These are phyloP conservation scores for Hevea brasiliensis DNA, from an alignment of 345 rosid species.

Conservation along the genomic window DNA sequence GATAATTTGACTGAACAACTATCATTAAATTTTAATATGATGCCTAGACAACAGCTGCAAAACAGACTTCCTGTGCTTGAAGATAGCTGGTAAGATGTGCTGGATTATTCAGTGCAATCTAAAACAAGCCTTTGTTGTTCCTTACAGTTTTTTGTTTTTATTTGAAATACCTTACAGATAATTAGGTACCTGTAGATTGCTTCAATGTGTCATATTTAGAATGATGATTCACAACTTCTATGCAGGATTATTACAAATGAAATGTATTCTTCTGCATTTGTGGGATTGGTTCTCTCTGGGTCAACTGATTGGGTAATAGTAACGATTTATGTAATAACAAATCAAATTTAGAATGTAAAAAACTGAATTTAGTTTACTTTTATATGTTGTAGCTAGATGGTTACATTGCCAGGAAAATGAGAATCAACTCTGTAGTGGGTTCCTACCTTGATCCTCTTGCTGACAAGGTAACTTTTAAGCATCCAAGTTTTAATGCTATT, in stretches of 20 bases:
- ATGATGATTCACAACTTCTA: neutral
- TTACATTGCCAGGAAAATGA: conserved; percentile 87
- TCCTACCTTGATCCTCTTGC: conserved; percentile 98
- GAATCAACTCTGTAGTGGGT: conserved; percentile 85
- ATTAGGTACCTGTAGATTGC: no score
- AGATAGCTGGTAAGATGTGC: neutral
- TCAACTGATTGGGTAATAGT: conserved; percentile 81
- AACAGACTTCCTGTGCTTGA: neutral
- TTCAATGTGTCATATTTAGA: neutral
- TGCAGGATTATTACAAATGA: conserved; percentile 83
- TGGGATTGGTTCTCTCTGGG: conserved; percentile 74
- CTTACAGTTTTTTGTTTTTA: no score
- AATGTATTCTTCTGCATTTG: conserved; percentile 71
- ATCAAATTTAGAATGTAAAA: neutral
- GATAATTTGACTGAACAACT: no score
- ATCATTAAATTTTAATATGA: no score
- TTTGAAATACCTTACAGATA: no score
- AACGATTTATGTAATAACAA: neutral
- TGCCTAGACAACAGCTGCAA: neutral
- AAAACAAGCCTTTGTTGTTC: no score
- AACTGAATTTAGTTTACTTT: neutral
- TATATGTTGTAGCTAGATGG: conserved; percentile 75
- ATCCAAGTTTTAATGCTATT: conserved; percentile 8
- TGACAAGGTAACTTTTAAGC: conserved; percentile 61
- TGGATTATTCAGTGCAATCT: neutral